Percentiles rank a stretch among this genome's conserved stretches.
Evolutionary conservation across 805 yeast species (phyloP).

Genomic region (Kazachstania taianensis): DNA sequence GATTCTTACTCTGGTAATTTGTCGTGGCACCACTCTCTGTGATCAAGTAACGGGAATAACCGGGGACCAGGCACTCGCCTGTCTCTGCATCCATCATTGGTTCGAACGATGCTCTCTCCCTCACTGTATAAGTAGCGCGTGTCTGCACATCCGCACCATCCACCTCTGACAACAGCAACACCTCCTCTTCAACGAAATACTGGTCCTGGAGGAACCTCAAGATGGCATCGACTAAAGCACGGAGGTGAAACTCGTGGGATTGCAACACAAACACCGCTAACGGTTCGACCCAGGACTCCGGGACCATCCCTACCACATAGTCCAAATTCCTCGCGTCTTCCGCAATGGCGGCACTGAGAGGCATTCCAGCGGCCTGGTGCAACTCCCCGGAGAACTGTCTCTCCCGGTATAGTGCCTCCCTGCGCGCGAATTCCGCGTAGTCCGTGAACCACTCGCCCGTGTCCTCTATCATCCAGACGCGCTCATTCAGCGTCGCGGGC

Average conservation of each 20-base stretch:
- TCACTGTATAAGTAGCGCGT: conserved; percentile 39
- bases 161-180: conserved; percentile 16
- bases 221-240: neutral
- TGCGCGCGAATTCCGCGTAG: conserved; percentile 61
- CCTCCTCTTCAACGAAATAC: conserved; percentile 82
- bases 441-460: conserved; percentile 82
- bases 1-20: conserved; percentile 33
- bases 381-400: conserved; percentile 85
- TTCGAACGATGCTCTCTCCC: conserved; percentile 74
- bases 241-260: neutral
- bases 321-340: conserved; percentile 52
- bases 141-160: neutral
- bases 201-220: conserved; percentile 51
- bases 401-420: conserved; percentile 58
- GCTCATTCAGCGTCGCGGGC: conserved; percentile 42
- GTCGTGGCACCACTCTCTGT: conserved; percentile 32
- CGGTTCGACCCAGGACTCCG: conserved; percentile 21
- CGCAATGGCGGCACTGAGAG: conserved; percentile 75
- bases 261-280: neutral
- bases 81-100: conserved; percentile 27
- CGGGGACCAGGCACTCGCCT: conserved; percentile 34
- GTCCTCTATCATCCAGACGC: conserved; percentile 67
- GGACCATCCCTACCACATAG: conserved; percentile 70
- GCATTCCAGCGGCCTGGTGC: conserved; percentile 46
- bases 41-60: conserved; percentile 60